Base-by-base conservation (phyloP, 176 grass and related monocot species). In the Canna indica region DNA sequence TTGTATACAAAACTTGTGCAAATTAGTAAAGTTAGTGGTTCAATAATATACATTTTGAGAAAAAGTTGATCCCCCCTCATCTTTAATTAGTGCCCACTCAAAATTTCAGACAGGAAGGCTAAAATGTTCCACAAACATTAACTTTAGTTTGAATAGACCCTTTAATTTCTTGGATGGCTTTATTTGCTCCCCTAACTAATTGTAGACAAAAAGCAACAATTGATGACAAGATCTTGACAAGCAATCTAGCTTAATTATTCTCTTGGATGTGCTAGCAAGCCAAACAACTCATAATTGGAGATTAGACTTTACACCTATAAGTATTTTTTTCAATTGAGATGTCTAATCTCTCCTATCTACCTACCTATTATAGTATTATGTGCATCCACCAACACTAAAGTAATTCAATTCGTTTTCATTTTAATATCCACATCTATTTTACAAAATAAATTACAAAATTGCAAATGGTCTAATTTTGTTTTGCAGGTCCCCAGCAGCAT, bases 401-500 rank as follows among this genome's bases (percentile, higher is more conserved):
- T 66, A 22, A 36, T 16, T 36, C 8, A 13, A 26, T 62, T 62
- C 27, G 14, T 29, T 22, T 60, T 7, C 25, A 11, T 60, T 27
- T 62, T 3, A n/a, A n/a, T n/a, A n/a, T n/a, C n/a, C n/a, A n/a
- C n/a, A n/a, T n/a, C n/a, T n/a, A n/a, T n/a, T n/a, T n/a, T n/a
- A n/a, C n/a, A n/a, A n/a, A n/a, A n/a, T n/a, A n/a, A n/a, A n/a
- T n/a, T n/a, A n/a, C n/a, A n/a, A n/a, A n/a, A n/a, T n/a, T n/a
- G 10, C n/a, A 60, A 60, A 60, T 60, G 8, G 7, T 26, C 22
- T 59, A 18, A 7, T 2, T 64, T 29, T 3, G 2, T 2, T 75
- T 54, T 77, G 36, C 76, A 91, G 88, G 88, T 91, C 84, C 47
- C 88, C 88, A 39, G 69, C 79, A 59, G 68, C 56, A 76, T 91